Evolutionary conservation across 163 green algal genomes (phyloP), one percentile per base, ranked within the genome.

Genomic region (Picocystis sp.): DNA sequence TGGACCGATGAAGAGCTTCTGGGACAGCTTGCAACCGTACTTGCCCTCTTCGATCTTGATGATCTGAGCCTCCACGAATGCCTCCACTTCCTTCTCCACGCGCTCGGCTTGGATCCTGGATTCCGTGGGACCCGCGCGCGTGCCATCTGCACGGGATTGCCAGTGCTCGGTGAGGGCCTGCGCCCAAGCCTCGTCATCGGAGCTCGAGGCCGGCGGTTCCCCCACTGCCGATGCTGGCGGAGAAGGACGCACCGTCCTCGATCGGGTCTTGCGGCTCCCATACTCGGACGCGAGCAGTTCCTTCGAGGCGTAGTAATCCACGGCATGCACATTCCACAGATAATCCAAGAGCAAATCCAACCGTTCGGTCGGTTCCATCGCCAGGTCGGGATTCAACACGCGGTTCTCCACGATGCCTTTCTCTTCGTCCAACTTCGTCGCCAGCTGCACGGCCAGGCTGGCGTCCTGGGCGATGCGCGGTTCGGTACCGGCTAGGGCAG

Each of bases 1-100:
- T 46, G 75, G 80, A 15, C 67, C 86, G 47, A 93, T 69, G 58
- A 96, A 96, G 56, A 94, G 67, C 72, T 96, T 96, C 54, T 65
- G 74, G 64, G 76, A 90, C 25, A 93, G 63, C 47, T 76, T 84
- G 66, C 75, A 85, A 45, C 80, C 81, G 79, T 82, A 96, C 62
- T 81, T 74, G 51, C 49, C 57, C 33, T 70, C 64, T 38, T 77
- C 74, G 23, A 86, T 69, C 63, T 73, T 71, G 25, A 80, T 56
- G 45, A 95, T 69, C 53, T 93, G 79, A 1, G 62, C 60, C 46
- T 94, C 83, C 2, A 93, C 60, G 57, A 74, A 92, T n/a, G 74
- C 64, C 3, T 83, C 69, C 15, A 94, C 45, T 13, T 59, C 61
- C 46, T 78, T 72, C 63, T 91, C 79, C 6, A 93, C 69, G 71